Base-by-base conservation (phyloP, 441 rosid species). In the Euphorbia corollata region DNA sequence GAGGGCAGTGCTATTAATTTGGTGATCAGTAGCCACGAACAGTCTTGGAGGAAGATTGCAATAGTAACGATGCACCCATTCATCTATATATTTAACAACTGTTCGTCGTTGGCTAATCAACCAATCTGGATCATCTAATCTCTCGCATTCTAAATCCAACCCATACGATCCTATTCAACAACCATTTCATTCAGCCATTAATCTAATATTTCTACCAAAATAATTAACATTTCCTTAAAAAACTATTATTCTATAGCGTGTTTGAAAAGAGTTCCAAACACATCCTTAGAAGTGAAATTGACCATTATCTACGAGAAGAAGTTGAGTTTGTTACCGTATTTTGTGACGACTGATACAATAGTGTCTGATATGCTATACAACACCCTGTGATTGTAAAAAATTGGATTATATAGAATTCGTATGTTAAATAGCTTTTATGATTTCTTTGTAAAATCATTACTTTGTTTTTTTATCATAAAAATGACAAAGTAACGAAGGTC, bases 341-440 rank as follows among this genome's bases (percentile, higher is more conserved):
- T 30, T 47, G 93, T 81, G 27, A n/a, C 50, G 22, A 85, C 75
- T 12, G 89, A 85, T 61, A 76, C 54, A 19, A 87, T 12, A 64
- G 77, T 82, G 2, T 84, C 86, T 23, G 96, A 84, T 63, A 87
- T 78, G 82, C 79, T 77, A 59, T 76, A 77, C 78, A 89, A 71
- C 8, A 89, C 82, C 76, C 96, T 89, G 58, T 4, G 62, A 74
- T 50, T 4, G 8, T 38, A 8, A 38, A 3, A 38, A 38, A 38
- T 8, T 3, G 41, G 41, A 8, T 3, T 38, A 3, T n/a, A n/a
- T n/a, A n/a, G n/a, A n/a, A n/a, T n/a, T n/a, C n/a, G n/a, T n/a
- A n/a, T n/a, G n/a, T n/a, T n/a, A n/a, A n/a, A n/a, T n/a, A n/a
- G n/a, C n/a, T n/a, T n/a, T n/a, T n/a, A n/a, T n/a, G n/a, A n/a